These are phyloP conservation scores for Aspergillus sclerotioniger DNA, from an alignment of 495 filamentous ascomycete species.

Conservation along the genomic window DNA sequence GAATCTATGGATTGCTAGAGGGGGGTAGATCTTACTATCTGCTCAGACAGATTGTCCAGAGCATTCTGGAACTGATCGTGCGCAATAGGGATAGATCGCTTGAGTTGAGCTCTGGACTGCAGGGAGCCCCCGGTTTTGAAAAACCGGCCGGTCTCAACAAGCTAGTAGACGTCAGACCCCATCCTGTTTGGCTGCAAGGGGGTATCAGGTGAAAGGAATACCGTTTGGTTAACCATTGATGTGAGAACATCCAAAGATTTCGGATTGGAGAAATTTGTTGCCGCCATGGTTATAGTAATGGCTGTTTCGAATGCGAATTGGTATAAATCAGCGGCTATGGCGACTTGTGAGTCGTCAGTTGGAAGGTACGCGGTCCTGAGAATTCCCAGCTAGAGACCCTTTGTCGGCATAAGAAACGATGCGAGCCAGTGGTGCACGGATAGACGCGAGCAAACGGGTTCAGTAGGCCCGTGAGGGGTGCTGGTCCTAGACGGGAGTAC, in stretches of 20 bases:
- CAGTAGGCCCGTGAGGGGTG: background rate
- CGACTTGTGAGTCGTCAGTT: background rate
- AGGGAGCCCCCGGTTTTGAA: slow-evolving; percentile 40
- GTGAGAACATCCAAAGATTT: slow-evolving; percentile 44
- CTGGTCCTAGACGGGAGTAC: background rate
- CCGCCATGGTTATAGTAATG: slow-evolving; percentile 25
- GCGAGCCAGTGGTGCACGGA: background rate
- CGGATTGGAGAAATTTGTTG: slow-evolving; percentile 34
- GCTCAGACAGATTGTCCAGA: slow-evolving; percentile 49
- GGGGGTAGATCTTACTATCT: slow-evolving; percentile 43
- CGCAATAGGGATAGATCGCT: slow-evolving; percentile 41
- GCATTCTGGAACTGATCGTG: slow-evolving; percentile 49
- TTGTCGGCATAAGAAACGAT: background rate
- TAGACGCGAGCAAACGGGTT: background rate
- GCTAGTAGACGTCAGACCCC: slow-evolving; percentile 35
- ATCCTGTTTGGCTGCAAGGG: background rate
- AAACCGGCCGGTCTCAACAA: slow-evolving; percentile 49
- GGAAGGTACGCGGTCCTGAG: background rate
- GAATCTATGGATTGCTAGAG: background rate
- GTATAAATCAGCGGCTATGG: background rate
- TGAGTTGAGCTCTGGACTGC: slow-evolving; percentile 37
- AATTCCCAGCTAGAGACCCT: background rate
- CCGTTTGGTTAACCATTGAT: slow-evolving; percentile 45
- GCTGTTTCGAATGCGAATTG: background rate
- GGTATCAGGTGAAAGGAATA: slow-evolving; percentile 14